Evolutionary conservation across 2,329 filamentous ascomycete genomes (phyloP).

Genomic region (Monosporascus sp.): DNA sequence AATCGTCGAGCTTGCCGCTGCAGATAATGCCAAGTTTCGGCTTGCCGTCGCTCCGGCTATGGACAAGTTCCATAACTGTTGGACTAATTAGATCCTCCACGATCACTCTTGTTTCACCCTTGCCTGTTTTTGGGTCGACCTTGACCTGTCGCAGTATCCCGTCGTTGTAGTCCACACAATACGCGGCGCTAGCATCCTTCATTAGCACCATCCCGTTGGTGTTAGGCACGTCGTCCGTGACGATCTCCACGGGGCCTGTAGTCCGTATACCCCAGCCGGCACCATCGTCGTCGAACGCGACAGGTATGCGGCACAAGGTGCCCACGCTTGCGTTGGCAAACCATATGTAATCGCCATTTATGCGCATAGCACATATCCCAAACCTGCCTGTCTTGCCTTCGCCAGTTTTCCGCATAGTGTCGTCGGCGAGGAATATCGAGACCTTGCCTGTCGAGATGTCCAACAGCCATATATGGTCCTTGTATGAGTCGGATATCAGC

Average conservation of each 20-base stretch:
- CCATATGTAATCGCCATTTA: constrained; percentile 19
- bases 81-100: constrained; percentile 22
- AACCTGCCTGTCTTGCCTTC: constrained; percentile 16
- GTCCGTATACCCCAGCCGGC: constrained; percentile 14
- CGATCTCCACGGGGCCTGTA: constrained; percentile 16
- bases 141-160: constrained; percentile 13
- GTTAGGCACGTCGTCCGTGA: constrained; percentile 20
- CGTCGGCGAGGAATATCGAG: constrained; percentile 17
- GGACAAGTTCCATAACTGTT: constrained; percentile 19
- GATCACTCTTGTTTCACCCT: constrained; percentile 11
- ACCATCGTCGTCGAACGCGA: constrained; percentile 11
- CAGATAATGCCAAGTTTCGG: constrained; percentile 23
- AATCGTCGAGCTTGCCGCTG: constrained; percentile 26
- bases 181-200: constrained; percentile 15
- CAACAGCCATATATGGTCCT: constrained; percentile 21
- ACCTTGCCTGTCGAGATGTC: constrained; percentile 18
- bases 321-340: constrained; percentile 27
- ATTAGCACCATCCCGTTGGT: constrained; percentile 23
- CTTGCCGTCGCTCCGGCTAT: constrained; percentile 6
- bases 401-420: constrained; percentile 16
- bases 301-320: constrained; percentile 21
- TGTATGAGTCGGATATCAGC: constrained; percentile 20
- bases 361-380: constrained; percentile 21
- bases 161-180: constrained; percentile 22
- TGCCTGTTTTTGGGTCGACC: not conserved